Conservation (phyloP, 1,139 yeast species). For the Arxiozyma slooffiae region DNA sequence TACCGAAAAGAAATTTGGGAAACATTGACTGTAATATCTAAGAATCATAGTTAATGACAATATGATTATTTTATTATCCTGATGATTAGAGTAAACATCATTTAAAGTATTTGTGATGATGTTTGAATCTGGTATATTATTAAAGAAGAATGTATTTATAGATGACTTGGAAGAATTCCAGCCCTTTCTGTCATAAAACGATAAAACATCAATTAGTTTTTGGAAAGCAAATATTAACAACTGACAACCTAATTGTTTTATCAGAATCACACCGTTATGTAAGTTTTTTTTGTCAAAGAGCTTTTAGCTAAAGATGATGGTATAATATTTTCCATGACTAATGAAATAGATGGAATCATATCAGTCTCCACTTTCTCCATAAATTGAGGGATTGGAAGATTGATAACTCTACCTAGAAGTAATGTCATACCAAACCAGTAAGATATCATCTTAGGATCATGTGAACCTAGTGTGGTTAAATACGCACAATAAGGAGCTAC, state of each 20-base stretch:
- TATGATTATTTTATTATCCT: conserved; percentile 34
- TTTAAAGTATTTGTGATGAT: conserved; percentile 33
- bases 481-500: conserved; percentile 61
- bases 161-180: conserved; percentile 35
- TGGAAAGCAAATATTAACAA: conserved; percentile 45
- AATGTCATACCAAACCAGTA: conserved; percentile 76
- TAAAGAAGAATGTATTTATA: conserved; percentile 32
- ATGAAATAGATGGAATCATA: conserved; percentile 22
- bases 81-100: conserved; percentile 30
- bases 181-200: conserved; percentile 34
- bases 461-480: conserved; percentile 48
- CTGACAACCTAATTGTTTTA: conserved; percentile 58
- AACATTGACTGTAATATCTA: conserved; percentile 28
- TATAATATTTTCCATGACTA: conserved; percentile 46
- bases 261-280: conserved; percentile 43
- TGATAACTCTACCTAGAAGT: conserved; percentile 49
- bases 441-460: conserved; percentile 63
- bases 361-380: conserved; percentile 23
- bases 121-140: conserved; percentile 43
- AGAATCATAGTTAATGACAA: conserved; percentile 31
- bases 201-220: conserved; percentile 39
- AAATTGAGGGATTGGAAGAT: conserved; percentile 42
- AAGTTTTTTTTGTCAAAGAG: conserved; percentile 51
- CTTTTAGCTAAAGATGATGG: conserved; percentile 59
- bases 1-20: conserved; percentile 28